Percentiles rank a stretch among this genome's conserved stretches.
Conservation (phyloP, 225 moss, liverwort and hornwort species). For the Bryum argenteum region DNA sequence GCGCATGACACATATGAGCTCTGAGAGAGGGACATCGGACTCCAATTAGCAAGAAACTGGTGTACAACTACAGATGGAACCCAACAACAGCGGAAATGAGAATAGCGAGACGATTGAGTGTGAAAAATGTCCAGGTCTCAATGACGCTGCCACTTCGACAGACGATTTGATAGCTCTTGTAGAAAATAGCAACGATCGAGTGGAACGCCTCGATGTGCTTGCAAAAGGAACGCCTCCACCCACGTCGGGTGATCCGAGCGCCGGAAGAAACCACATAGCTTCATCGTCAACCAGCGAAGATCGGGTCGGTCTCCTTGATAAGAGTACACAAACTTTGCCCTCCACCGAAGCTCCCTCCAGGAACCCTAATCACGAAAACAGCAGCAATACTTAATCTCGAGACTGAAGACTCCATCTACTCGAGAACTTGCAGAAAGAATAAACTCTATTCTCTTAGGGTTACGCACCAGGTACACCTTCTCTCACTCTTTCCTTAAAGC, state of each 20-base stretch:
- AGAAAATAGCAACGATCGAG: background rate
- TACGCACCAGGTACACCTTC: constrained; percentile 12
- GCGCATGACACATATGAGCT: background rate
- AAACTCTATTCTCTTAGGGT: background rate
- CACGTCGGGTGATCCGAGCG: constrained; percentile 36
- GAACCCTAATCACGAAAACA: constrained; percentile 1
- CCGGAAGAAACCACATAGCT: constrained; percentile 34
- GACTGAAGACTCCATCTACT: background rate
- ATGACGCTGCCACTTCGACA: background rate
- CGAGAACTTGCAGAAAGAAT: background rate
- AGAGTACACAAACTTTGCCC: constrained; percentile 15
- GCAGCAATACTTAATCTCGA: background rate
- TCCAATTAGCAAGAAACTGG: background rate
- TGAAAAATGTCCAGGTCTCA: background rate
- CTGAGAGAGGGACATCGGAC: background rate
- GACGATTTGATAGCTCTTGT: background rate
- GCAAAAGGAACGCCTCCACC: constrained; percentile 37
- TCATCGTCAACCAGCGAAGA: background rate
- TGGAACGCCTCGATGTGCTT: constrained; percentile 22
- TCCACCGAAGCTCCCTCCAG: constrained; percentile 2
- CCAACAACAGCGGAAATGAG: background rate
- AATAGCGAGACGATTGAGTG: background rate
- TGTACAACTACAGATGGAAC: constrained; percentile 21
- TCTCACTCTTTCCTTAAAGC: background rate
- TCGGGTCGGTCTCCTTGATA: constrained; percentile 16